These are phyloP conservation scores for Pichia sp. DNA, from an alignment of 1,139 yeast genomes.

Conservation along the genomic window DNA sequence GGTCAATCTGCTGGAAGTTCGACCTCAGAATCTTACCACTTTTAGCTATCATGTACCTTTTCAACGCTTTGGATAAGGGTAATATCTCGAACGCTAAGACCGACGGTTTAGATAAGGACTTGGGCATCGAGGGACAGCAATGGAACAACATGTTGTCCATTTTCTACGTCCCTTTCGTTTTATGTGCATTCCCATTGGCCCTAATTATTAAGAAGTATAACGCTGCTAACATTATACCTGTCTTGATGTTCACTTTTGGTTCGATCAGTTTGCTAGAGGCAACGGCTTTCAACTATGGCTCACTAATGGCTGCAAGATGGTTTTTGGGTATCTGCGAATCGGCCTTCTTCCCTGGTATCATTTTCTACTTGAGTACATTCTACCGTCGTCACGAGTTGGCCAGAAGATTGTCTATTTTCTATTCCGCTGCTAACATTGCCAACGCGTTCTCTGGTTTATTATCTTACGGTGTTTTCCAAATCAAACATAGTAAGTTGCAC, in stretches of 20 bases:
- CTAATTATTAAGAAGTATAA: constrained; percentile 38
- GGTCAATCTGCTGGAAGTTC: constrained; percentile 34
- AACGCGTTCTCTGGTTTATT: constrained; percentile 51
- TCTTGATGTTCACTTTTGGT: constrained; percentile 23
- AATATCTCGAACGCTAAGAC: constrained; percentile 60
- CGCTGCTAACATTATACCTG: constrained; percentile 23
- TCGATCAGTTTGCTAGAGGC: constrained; percentile 35
- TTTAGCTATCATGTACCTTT: constrained; percentile 23
- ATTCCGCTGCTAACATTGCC: constrained; percentile 47
- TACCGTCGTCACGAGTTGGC: constrained; percentile 46
- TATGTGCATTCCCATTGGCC: constrained; percentile 52
- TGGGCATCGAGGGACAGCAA: constrained; percentile 43
- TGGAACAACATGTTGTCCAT: constrained; percentile 53
- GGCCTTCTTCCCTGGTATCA: constrained; percentile 53
- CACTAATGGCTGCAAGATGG: constrained; percentile 48
- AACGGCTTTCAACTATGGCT: constrained; percentile 38
- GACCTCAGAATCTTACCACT: constrained; percentile 33
- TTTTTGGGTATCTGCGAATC: constrained; percentile 55
- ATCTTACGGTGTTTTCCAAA: constrained; percentile 36
- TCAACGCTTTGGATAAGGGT: constrained; percentile 46
- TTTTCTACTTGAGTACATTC: constrained; percentile 44
- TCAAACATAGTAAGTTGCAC: constrained; percentile 29
- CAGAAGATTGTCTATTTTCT: constrained; percentile 45
- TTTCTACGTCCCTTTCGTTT: constrained; percentile 52
- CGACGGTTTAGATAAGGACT: constrained; percentile 51